phyloP scores from a whole-genome alignment of 1,284 basidiomycete genomes.

The Hemileia vastatrix region DNA sequence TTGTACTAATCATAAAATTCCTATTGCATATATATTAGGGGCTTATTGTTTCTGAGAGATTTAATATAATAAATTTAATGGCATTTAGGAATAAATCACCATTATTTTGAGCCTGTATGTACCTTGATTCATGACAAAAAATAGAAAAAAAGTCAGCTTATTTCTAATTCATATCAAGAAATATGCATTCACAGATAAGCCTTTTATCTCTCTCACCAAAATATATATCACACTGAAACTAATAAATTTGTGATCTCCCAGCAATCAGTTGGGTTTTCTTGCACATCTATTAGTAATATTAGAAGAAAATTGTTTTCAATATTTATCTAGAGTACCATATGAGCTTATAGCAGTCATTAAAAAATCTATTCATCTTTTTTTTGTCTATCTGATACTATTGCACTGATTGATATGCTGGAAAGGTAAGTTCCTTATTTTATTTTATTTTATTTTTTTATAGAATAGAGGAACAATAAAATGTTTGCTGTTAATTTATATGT shows the following conservation, averaged over 20 bases:
- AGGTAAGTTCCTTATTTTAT: constrained; percentile 43
- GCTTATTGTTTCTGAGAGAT: no score
- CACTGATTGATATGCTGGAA: constrained; percentile 72
- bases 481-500: neutral
- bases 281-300: neutral
- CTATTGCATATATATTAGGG: no score
- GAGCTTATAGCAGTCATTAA: constrained; percentile 32
- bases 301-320: neutral
- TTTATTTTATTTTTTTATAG: neutral
- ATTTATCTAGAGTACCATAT: constrained; percentile 28
- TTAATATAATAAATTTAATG: no score
- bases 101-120: no score
- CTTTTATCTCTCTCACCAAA: neutral
- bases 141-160: constrained; percentile 32
- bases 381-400: constrained; percentile 50
- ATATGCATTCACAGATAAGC: constrained; percentile 27
- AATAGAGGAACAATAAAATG: neutral
- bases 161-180: constrained; percentile 34
- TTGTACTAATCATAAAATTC: no score
- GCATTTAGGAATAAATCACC: no score
- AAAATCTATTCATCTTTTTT: constrained; percentile 31
- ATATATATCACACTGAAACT: neutral
- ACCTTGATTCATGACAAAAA: no score
- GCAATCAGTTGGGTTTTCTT: constrained; percentile 12
- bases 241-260: neutral